A percentile compares a stretch with the other conserved stretches of the same genome.
Conservation (phyloP, 1,139 yeast genomes). For the Pichiaceae sp. region DNA sequence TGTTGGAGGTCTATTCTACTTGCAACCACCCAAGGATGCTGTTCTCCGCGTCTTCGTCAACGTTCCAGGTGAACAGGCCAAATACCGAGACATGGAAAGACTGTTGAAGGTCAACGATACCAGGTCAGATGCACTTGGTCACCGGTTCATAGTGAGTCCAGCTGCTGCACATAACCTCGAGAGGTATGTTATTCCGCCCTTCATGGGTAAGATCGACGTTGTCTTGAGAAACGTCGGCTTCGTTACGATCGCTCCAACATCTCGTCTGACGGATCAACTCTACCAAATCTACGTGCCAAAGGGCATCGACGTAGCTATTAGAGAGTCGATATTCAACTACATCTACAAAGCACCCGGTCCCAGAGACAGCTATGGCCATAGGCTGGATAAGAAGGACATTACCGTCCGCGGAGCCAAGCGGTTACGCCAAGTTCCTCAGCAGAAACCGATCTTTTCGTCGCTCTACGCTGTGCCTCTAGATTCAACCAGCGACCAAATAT, state of each 20-base stretch:
- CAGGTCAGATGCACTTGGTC: constrained; percentile 20
- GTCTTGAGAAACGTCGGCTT: constrained; percentile 66
- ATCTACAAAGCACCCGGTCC: constrained; percentile 15
- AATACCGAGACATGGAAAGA: constrained; percentile 23
- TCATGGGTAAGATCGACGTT: constrained; percentile 56
- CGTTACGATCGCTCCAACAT: constrained; percentile 51
- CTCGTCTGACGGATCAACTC: constrained; percentile 33
- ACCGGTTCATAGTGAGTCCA: constrained; percentile 27
- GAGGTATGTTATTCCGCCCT: constrained; percentile 56
- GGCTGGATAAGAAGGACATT: constrained; percentile 8
- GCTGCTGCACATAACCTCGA: constrained; percentile 28
- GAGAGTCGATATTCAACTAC: constrained; percentile 31
- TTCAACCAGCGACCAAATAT: constrained; percentile 9
- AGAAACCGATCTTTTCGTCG: constrained; percentile 15
- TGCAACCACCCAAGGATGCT: constrained; percentile 35
- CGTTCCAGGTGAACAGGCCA: constrained; percentile 27
- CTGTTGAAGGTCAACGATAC: constrained; percentile 15
- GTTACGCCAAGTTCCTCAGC: constrained; percentile 8
- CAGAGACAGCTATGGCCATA: constrained; percentile 11
- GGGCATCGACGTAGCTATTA: constrained; percentile 34
- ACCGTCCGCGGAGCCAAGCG: constrained; percentile 6
- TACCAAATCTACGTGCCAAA: constrained; percentile 40
- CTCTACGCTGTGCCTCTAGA: constrained; percentile 14
- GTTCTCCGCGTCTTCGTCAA: constrained; percentile 32
- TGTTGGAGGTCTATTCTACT: constrained; percentile 54